Conservation (phyloP, 73 alveolate genomes). For the Paramecium tetraurelia region DNA sequence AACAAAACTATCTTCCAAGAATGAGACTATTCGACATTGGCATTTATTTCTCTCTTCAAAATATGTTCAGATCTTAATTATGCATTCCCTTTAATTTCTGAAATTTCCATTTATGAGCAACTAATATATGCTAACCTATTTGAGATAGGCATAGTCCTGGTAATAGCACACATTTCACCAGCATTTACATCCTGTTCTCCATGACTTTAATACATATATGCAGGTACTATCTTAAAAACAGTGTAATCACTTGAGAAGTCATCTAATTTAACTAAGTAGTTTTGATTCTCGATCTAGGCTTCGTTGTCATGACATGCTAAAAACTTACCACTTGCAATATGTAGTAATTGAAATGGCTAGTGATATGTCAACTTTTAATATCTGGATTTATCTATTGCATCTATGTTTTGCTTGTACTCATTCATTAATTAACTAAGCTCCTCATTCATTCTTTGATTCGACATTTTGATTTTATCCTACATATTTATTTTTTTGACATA, state of each 20-base stretch:
- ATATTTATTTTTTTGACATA: background rate
- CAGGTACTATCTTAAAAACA: slow-evolving; percentile 66
- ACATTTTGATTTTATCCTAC: background rate
- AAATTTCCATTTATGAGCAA: background rate
- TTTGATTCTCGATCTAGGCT: slow-evolving; percentile 57
- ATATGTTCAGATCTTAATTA: background rate
- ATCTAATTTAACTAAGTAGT: slow-evolving; percentile 46
- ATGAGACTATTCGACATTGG: slow-evolving; percentile 28
- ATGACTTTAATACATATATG: slow-evolving; percentile 56
- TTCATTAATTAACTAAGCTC: slow-evolving; percentile 22
- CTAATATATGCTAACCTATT: slow-evolving; percentile 29
- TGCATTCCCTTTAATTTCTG: background rate
- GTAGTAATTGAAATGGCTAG: slow-evolving; percentile 44
- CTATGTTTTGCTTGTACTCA: slow-evolving; percentile 57
- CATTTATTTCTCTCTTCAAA: slow-evolving; percentile 57
- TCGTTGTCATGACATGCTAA: slow-evolving; percentile 31
- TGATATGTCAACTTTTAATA: slow-evolving; percentile 3
- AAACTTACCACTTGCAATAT: slow-evolving; percentile 51
- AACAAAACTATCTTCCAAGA: slow-evolving; percentile 41
- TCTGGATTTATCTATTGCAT: slow-evolving; percentile 48
- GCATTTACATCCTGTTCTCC: slow-evolving; percentile 62
- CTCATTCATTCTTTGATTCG: background rate
- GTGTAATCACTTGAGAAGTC: slow-evolving; percentile 63
- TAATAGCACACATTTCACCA: slow-evolving; percentile 53
- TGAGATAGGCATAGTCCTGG: slow-evolving; percentile 39